Evolutionary conservation across 805 yeast species (phyloP).

Genomic region (Teunomyces kruisii): DNA sequence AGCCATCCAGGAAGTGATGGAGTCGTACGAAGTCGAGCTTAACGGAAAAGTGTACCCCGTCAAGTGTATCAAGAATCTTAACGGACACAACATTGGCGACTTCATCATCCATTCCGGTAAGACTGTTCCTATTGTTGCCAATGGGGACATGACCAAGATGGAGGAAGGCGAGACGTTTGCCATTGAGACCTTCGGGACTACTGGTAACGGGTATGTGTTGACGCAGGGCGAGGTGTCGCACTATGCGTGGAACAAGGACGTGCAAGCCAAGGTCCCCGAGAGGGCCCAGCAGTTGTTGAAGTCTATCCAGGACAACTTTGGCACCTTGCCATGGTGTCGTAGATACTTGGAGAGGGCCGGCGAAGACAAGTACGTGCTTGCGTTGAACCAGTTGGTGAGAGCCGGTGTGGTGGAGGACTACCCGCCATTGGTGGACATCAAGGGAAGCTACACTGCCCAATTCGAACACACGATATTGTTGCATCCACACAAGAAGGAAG

Average conservation of each 20-base stretch:
- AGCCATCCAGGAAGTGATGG: constrained; percentile 96
- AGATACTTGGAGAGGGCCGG: constrained; percentile 90
- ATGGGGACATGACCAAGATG: constrained; percentile 94
- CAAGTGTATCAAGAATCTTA: constrained; percentile 85
- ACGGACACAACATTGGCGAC: constrained; percentile 90
- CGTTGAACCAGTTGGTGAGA: constrained; percentile 79
- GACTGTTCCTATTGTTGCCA: constrained; percentile 93
- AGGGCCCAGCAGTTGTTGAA: constrained; percentile 69
- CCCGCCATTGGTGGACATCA: constrained; percentile 84
- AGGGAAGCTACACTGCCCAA: constrained; percentile 93
- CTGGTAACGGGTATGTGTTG: constrained; percentile 90
- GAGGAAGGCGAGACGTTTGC: constrained; percentile 99
- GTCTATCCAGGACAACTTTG: constrained; percentile 78
- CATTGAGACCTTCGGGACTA: constrained; percentile 95
- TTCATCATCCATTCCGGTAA: constrained; percentile 91
- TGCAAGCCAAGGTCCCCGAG: constrained; percentile 43
- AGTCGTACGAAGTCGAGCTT: constrained; percentile 87
- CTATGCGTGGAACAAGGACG: constrained; percentile 66
- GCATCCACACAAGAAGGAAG: constrained; percentile 91
- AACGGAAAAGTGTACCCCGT: constrained; percentile 84
- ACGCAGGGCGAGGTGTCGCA: constrained; percentile 93
- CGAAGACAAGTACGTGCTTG: constrained; percentile 86
- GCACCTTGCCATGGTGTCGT: constrained; percentile 95
- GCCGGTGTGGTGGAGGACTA: constrained; percentile 89
- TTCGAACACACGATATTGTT: constrained; percentile 90